Percentiles rank a stretch among this genome's conserved stretches.
These are phyloP conservation scores for Citrus glauca DNA, from an alignment of 345 rosid species.

Conservation along the genomic window DNA sequence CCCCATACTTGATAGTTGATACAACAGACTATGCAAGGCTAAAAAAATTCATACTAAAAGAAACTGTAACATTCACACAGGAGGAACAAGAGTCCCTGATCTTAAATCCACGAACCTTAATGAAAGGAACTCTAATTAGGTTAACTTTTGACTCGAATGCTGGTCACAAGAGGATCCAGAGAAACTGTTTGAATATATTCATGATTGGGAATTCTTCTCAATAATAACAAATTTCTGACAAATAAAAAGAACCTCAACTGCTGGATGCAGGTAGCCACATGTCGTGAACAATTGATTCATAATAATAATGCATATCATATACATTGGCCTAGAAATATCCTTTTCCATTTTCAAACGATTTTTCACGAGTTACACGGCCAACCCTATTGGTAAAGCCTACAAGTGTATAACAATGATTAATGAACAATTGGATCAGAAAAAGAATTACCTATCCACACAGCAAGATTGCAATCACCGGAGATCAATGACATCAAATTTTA, in stretches of 20 bases:
- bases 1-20: background rate
- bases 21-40: background rate
- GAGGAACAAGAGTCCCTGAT: background rate
- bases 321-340: background rate
- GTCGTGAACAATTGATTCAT: background rate
- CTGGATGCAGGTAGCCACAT: background rate
- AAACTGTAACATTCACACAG: background rate
- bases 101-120: background rate
- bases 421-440: constrained; percentile 14
- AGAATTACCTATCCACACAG: background rate
- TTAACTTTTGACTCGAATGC: background rate
- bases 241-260: background rate
- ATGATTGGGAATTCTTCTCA: background rate
- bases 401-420: constrained; percentile 4
- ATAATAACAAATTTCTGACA: background rate
- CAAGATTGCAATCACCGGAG: constrained; percentile 50
- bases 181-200: background rate
- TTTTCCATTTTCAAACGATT: background rate
- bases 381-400: background rate
- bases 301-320: constrained; percentile 8
- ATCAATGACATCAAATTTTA: constrained; percentile 79
- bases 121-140: too few species aligned
- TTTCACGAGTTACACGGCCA: background rate
- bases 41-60: background rate
- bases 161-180: background rate